A percentile compares a stretch with the other conserved stretches of the same genome.
These are phyloP conservation scores for Quercus phellos DNA, from an alignment of 331 rosid species.

Conservation along the genomic window DNA sequence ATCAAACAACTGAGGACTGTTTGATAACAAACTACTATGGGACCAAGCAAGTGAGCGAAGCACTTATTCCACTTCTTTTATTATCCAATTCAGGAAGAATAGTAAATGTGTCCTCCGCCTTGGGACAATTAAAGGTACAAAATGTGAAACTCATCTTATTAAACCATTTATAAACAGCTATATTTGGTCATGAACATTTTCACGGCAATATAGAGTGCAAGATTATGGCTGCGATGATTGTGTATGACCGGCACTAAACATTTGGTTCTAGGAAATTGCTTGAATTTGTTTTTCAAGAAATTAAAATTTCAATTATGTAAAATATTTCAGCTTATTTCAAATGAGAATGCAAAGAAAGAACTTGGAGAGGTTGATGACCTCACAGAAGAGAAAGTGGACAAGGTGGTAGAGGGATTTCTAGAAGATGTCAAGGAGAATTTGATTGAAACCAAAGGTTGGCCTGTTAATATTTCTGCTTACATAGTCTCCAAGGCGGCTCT, in stretches of 20 bases:
- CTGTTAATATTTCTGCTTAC: background rate
- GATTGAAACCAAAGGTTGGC: conserved; percentile 19
- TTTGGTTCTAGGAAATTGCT: background rate
- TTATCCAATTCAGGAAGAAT: conserved; percentile 29
- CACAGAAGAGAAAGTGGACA: conserved; percentile 19
- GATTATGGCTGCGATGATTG: too few species aligned
- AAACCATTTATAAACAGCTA: too few species aligned
- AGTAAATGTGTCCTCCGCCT: conserved; percentile 9
- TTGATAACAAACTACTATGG: conserved; percentile 30
- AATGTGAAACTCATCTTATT: background rate
- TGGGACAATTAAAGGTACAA: too few species aligned
- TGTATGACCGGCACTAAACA: too few species aligned
- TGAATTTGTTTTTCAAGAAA: background rate
- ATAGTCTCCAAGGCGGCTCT: conserved; percentile 18
- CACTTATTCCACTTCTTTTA: conserved; percentile 29
- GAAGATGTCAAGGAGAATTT: conserved; percentile 12
- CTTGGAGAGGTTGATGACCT: conserved; percentile 12
- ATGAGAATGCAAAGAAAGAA: conserved; percentile 7
- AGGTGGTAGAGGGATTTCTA: background rate
- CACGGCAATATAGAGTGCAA: too few species aligned
- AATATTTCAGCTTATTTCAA: background rate
- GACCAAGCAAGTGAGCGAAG: conserved; percentile 28
- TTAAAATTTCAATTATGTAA: background rate
- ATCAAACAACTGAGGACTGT: conserved; percentile 8
- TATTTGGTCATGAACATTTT: background rate